Percentiles rank a stretch among this genome's conserved stretches.
Conservation (phyloP, 768 basidiomycete species). For the Termitomyces sp. region DNA sequence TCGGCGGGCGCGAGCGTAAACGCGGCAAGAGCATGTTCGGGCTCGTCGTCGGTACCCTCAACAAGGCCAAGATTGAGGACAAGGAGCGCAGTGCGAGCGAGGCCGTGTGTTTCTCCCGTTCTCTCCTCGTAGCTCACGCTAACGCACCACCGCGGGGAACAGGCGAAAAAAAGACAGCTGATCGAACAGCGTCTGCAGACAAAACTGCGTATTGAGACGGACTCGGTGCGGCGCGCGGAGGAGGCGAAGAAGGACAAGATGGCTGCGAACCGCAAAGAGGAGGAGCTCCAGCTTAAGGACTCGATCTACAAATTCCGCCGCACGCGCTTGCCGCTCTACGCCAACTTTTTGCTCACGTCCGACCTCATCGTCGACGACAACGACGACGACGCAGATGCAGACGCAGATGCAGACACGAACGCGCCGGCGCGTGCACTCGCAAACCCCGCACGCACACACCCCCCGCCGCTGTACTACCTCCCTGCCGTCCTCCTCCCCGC, state of each 20-base stretch:
- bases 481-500: slow-evolving; percentile 61
- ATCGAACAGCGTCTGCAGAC: slow-evolving; percentile 82
- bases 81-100: slow-evolving; percentile 82
- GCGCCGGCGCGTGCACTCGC: slow-evolving; percentile 29
- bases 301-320: slow-evolving; percentile 74
- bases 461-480: slow-evolving; percentile 73
- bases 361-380: slow-evolving; percentile 46
- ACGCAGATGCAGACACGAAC: slow-evolving; percentile 14
- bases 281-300: slow-evolving; percentile 76
- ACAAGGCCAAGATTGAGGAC: slow-evolving; percentile 85
- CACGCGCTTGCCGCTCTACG: slow-evolving; percentile 62
- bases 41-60: slow-evolving; percentile 74
- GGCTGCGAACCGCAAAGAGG: slow-evolving; percentile 70
- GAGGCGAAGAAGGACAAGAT: slow-evolving; percentile 84
- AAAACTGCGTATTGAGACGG: slow-evolving; percentile 82
- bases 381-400: slow-evolving; percentile 16
- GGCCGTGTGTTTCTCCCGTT: slow-evolving; percentile 42
- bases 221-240: slow-evolving; percentile 78
- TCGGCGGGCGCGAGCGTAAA: slow-evolving; percentile 54
- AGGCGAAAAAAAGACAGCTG: slow-evolving; percentile 82
- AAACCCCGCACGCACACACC: slow-evolving; percentile 56
- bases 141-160: not conserved
- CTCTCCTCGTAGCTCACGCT: not conserved
- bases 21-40: slow-evolving; percentile 89
- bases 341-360: slow-evolving; percentile 72